Evolutionary conservation across 2,329 filamentous ascomycete species (phyloP).

Genomic region (Rasamsonia emersonii): DNA sequence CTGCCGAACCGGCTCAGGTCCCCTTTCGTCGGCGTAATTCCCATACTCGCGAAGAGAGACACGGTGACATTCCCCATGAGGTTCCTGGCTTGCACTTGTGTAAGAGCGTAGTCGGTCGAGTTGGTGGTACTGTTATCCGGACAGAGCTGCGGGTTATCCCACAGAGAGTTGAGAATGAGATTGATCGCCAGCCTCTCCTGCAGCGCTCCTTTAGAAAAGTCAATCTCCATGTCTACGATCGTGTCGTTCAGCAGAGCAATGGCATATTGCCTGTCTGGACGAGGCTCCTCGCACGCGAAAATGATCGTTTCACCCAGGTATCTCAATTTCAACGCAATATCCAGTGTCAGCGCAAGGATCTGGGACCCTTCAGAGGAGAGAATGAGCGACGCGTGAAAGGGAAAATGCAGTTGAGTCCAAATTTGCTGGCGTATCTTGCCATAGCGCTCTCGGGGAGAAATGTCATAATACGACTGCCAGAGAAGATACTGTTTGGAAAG

Average conservation of each 20-base stretch:
- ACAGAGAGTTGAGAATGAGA: constrained; percentile 22
- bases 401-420: constrained; percentile 46
- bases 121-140: constrained; percentile 12
- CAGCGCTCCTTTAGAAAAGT: constrained; percentile 24
- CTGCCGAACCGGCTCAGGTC: constrained; percentile 20
- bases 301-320: constrained; percentile 32
- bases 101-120: constrained; percentile 15
- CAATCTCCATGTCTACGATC: constrained; percentile 33
- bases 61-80: constrained; percentile 33
- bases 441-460: constrained; percentile 43
- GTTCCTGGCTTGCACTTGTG: constrained; percentile 21
- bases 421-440: constrained; percentile 51
- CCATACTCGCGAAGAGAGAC: constrained; percentile 33
- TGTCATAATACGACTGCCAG: constrained; percentile 55
- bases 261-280: constrained; percentile 17
- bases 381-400: constrained; percentile 55
- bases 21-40: constrained; percentile 23
- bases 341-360: constrained; percentile 42
- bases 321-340: constrained; percentile 32
- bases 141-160: constrained; percentile 21
- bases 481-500: constrained; percentile 49
- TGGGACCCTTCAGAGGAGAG: constrained; percentile 58
- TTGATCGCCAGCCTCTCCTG: constrained; percentile 25
- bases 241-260: constrained; percentile 27
- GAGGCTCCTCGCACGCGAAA: constrained; percentile 31